A percentile compares a stretch with the other conserved stretches of the same genome.
These are phyloP conservation scores for Oryza australiensis DNA, from an alignment of 176 grass and related monocot genomes.

Conservation along the genomic window DNA sequence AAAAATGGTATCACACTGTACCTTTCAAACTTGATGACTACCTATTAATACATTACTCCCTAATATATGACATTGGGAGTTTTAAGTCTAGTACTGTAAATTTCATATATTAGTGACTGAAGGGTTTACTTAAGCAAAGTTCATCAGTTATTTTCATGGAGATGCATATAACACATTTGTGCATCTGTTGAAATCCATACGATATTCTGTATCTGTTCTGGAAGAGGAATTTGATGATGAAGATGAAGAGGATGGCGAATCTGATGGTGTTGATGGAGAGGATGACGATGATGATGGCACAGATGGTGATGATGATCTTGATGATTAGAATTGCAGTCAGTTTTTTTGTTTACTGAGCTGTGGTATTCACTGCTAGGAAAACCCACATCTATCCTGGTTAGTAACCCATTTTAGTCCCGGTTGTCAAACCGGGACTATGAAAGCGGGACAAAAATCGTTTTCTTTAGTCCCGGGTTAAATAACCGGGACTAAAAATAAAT, in stretches of 20 bases:
- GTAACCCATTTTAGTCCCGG: no score
- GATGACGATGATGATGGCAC: not conserved
- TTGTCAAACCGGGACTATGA: no score
- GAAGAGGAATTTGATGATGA: not conserved
- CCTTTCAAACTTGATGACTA: not conserved
- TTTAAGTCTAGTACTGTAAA: no score
- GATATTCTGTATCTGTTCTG: not conserved
- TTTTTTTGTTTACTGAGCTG: not conserved
- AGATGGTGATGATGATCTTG: not conserved
- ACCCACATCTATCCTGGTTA: no score
- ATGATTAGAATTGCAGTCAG: not conserved
- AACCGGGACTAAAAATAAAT: no score
- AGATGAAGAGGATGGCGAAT: conserved; percentile 3
- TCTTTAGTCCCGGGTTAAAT: no score
- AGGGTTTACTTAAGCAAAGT: not conserved
- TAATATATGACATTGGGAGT: no score
- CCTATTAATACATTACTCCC: not conserved
- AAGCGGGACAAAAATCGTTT: no score
- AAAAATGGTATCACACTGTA: not conserved
- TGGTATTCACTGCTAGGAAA: no score
- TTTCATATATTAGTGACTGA: no score
- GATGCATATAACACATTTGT: not conserved
- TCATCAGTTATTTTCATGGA: not conserved
- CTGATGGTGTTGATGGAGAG: not conserved
- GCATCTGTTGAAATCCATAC: not conserved